These are phyloP conservation scores for Phytopythium montanum DNA, from an alignment of 352 stramenopile species.

Conservation along the genomic window DNA sequence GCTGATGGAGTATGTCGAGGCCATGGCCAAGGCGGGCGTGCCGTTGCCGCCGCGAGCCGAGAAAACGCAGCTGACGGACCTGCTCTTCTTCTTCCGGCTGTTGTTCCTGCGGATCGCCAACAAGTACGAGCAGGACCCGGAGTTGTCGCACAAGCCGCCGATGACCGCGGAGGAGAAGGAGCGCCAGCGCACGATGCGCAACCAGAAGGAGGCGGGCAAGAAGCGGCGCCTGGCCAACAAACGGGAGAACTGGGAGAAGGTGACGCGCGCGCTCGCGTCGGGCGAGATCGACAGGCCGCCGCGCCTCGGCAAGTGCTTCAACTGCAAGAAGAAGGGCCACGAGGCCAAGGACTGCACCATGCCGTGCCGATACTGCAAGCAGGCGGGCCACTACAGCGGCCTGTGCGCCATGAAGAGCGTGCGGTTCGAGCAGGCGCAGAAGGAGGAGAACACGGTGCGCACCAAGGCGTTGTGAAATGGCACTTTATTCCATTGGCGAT, in stretches of 20 bases:
- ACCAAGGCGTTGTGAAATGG: conserved; percentile 56
- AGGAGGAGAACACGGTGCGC: conserved; percentile 44
- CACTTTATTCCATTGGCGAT: no score
- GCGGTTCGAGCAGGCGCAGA: conserved; percentile 43
- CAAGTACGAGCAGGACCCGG: conserved; percentile 50
- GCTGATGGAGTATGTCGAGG: conserved; percentile 69
- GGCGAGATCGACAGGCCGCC: conserved; percentile 43
- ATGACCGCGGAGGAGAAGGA: conserved; percentile 84
- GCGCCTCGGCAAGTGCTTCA: conserved; percentile 72
- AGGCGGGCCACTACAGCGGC: conserved; percentile 69
- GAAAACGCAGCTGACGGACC: conserved; percentile 38
- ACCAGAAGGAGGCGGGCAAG: conserved; percentile 71
- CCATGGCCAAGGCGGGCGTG: conserved; percentile 29
- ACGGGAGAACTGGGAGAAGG: conserved; percentile 45
- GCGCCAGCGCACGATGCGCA: conserved; percentile 60
- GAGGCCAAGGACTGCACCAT: conserved; percentile 71
- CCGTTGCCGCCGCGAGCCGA: conserved; percentile 27
- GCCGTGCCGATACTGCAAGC: conserved; percentile 80
- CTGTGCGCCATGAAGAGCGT: conserved; percentile 65
- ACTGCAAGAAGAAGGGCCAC: conserved; percentile 81
- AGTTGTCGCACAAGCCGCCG: conserved; percentile 53
- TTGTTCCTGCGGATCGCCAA: conserved; percentile 64
- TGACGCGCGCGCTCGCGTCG: conserved; percentile 36
- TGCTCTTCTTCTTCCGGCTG: conserved; percentile 86
- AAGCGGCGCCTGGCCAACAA: conserved; percentile 78